A percentile compares a stretch with the other conserved stretches of the same genome.
Conservation (phyloP, 1,139 yeast species). For the Insectozyma bohioensis region DNA sequence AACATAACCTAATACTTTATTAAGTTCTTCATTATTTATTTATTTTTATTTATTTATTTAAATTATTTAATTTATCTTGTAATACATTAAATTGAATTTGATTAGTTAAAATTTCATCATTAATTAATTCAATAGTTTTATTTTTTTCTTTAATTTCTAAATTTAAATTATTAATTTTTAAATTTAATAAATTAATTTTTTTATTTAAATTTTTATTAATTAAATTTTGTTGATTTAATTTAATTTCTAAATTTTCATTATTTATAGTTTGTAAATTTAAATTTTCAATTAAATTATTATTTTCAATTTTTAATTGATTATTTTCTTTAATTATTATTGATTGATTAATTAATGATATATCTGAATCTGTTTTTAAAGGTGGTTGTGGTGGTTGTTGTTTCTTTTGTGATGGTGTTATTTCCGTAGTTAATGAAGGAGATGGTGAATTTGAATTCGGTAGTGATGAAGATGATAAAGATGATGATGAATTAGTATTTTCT, state of each 20-base stretch:
- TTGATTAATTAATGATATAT: slow-evolving; percentile 3
- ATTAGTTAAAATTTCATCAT: slow-evolving; percentile 69
- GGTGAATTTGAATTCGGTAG: slow-evolving; percentile 9
- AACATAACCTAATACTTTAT: no score
- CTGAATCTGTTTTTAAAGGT: not conserved
- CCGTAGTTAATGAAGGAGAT: slow-evolving; percentile 16
- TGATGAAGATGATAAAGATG: slow-evolving; percentile 13
- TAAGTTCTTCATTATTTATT: no score
- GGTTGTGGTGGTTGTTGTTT: no score
- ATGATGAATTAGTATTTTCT: slow-evolving; percentile 14
- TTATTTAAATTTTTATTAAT: slow-evolving; percentile 22
- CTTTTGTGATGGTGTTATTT: no score
- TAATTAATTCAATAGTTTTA: slow-evolving; percentile 57
- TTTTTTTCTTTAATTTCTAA: slow-evolving; percentile 54
- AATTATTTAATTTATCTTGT: slow-evolving; percentile 42
- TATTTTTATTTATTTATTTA: no score
- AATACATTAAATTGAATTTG: slow-evolving; percentile 72
- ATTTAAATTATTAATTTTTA: slow-evolving; percentile 32
- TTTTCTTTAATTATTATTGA: slow-evolving; percentile 11
- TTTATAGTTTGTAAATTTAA: slow-evolving; percentile 26
- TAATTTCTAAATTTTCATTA: slow-evolving; percentile 22
- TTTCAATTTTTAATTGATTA: slow-evolving; percentile 15
- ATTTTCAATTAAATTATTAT: slow-evolving; percentile 20
- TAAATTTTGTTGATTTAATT: slow-evolving; percentile 14
- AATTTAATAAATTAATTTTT: slow-evolving; percentile 23